These are phyloP conservation scores for Simplicillium sp. DNA, from an alignment of 2,329 filamentous ascomycete species.

Conservation along the genomic window DNA sequence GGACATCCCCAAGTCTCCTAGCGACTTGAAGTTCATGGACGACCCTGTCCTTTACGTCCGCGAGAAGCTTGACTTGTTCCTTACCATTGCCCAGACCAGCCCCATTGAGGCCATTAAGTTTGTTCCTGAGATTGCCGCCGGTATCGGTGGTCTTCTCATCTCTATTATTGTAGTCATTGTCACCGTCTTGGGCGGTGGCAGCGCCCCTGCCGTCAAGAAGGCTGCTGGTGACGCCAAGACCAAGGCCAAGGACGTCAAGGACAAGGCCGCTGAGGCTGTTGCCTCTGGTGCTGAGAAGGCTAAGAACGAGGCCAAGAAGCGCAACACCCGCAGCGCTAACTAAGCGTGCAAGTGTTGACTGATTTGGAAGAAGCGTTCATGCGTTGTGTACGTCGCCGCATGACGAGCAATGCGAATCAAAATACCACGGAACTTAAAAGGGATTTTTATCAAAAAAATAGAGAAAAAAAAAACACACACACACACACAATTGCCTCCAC, in stretches of 20 bases:
- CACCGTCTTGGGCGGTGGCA: constrained; percentile 53
- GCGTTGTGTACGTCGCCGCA: neutral
- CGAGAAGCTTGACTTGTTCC: constrained; percentile 90
- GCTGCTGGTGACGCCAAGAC: constrained; percentile 54
- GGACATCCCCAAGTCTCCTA: constrained; percentile 53
- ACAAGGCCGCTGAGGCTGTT: constrained; percentile 53
- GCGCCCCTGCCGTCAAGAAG: constrained; percentile 64
- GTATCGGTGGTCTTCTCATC: constrained; percentile 60
- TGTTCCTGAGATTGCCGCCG: constrained; percentile 84
- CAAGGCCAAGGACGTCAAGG: constrained; percentile 62
- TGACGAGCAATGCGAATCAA: constrained; percentile 1
- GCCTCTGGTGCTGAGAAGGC: constrained; percentile 59
- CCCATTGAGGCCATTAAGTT: constrained; percentile 78
- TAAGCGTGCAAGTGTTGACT: constrained; percentile 16
- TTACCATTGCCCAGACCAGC: constrained; percentile 71
- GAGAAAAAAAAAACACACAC: neutral
- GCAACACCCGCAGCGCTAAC: constrained; percentile 46
- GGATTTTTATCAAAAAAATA: neutral
- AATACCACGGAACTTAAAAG: constrained; percentile 3
- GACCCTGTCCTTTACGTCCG: constrained; percentile 81
- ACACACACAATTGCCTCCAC: neutral
- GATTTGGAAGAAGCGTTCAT: neutral
- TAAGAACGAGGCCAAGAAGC: constrained; percentile 63
- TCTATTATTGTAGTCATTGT: constrained; percentile 63
- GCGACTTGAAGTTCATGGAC: constrained; percentile 78